Evolutionary conservation across 2,329 filamentous ascomycete genomes (phyloP).

Genomic region (Sarocladiaceae sp.): DNA sequence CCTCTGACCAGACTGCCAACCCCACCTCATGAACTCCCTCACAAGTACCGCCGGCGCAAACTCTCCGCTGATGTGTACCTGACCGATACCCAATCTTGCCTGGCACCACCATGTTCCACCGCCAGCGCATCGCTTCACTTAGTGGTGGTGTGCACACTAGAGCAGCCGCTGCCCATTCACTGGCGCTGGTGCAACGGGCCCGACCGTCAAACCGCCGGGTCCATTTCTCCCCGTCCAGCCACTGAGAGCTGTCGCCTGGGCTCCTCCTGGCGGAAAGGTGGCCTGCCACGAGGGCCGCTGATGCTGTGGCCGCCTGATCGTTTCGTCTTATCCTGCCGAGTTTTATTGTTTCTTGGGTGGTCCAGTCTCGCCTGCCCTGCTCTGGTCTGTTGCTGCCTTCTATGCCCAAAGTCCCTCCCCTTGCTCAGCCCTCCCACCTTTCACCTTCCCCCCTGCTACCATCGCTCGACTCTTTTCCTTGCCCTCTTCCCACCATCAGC

Average conservation of each 20-base stretch:
- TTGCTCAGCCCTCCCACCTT: conserved; percentile 11
- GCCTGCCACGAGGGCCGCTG: neutral
- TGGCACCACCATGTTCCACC: neutral
- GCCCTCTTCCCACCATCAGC: conserved; percentile 9
- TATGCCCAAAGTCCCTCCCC: conserved; percentile 7
- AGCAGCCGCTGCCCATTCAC: neutral
- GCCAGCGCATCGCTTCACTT: neutral
- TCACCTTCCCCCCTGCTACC: neutral
- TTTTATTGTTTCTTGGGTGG: neutral
- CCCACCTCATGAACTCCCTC: neutral
- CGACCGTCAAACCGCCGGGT: neutral
- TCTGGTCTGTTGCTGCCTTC: conserved; percentile 10
- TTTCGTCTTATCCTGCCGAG: conserved; percentile 4
- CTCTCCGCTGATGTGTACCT: conserved; percentile 1
- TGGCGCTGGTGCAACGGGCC: conserved; percentile 1
- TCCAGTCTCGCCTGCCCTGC: conserved; percentile 2
- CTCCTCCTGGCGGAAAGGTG: neutral
- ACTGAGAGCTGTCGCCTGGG: neutral
- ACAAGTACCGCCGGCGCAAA: conserved; percentile 1
- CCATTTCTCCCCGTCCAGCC: neutral
- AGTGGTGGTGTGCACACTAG: neutral
- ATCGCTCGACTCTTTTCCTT: neutral
- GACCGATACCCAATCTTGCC: neutral
- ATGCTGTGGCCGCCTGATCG: conserved; percentile 3
- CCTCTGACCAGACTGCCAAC: neutral